Evolutionary conservation across 768 basidiomycete species (phyloP).

Genomic region (Amanita rimosa): DNA sequence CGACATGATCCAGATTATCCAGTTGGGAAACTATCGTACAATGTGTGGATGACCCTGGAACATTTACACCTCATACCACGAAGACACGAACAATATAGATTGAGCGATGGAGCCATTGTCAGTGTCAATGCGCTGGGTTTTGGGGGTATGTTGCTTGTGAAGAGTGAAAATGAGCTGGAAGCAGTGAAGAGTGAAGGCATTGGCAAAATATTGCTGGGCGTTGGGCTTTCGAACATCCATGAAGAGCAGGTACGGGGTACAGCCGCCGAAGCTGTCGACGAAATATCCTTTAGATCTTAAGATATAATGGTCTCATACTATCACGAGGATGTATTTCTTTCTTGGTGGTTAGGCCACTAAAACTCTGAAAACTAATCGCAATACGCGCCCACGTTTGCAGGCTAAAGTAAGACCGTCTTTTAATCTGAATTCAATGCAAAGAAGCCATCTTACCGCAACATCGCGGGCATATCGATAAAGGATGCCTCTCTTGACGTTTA

Average conservation of each 20-base stretch:
- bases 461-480: conserved; percentile 76
- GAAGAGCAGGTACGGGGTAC: conserved; percentile 50
- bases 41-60: conserved; percentile 68
- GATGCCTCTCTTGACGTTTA: conserved; percentile 66
- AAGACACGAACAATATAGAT: conserved; percentile 42
- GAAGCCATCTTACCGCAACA: conserved; percentile 60
- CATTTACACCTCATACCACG: conserved; percentile 87
- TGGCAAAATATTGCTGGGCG: conserved; percentile 47
- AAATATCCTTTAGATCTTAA: not conserved
- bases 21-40: conserved; percentile 64
- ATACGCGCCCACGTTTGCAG: conserved; percentile 75
- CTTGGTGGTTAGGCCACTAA: too few species aligned
- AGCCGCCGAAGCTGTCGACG: conserved; percentile 11
- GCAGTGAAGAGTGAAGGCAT: conserved; percentile 55
- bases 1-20: conserved; percentile 58
- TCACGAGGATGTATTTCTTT: not conserved
- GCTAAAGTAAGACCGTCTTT: conserved; percentile 28
- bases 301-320: not conserved
- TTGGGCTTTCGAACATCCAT: conserved; percentile 58
- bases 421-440: not conserved
- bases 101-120: conserved; percentile 47
- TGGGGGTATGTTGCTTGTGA: conserved; percentile 82
- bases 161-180: conserved; percentile 67
- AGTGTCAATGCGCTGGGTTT: conserved; percentile 84
- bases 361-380: conserved; percentile 43